phyloP scores from a whole-genome alignment of 1,139 yeast species.

The Blastobotrys petasosporus region DNA sequence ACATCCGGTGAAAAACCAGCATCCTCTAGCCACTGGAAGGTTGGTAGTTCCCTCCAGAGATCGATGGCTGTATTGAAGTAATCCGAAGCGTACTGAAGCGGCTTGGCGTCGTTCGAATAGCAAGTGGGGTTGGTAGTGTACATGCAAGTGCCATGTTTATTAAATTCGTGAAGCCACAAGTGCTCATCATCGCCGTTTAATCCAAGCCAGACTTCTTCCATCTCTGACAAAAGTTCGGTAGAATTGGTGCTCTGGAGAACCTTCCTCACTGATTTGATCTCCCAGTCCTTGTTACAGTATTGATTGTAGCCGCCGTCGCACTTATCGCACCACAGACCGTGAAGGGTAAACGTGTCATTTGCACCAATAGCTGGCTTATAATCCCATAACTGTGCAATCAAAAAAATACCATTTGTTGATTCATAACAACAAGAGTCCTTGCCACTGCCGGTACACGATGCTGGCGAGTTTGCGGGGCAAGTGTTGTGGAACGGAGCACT shows the following conservation, averaged over 20 bases:
- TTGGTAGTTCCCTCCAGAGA: constrained; percentile 60
- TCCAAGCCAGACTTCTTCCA: constrained; percentile 71
- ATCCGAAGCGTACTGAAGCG: constrained; percentile 66
- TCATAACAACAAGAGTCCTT: constrained; percentile 73
- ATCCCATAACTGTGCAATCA: constrained; percentile 95
- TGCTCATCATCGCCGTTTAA: constrained; percentile 66
- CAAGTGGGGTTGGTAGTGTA: constrained; percentile 71
- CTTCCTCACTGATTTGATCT: constrained; percentile 48
- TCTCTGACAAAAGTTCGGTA: constrained; percentile 46
- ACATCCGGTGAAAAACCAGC: constrained; percentile 68
- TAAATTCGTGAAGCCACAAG: constrained; percentile 90
- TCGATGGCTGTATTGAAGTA: constrained; percentile 63
- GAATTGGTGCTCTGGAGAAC: constrained; percentile 45
- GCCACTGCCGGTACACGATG: constrained; percentile 45
- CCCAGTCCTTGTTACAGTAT: constrained; percentile 64
- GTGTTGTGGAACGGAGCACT: constrained; percentile 15
- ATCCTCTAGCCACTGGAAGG: constrained; percentile 57
- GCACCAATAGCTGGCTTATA: constrained; percentile 80
- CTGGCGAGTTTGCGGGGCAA: constrained; percentile 65
- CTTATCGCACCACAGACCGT: constrained; percentile 82
- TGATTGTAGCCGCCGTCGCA: constrained; percentile 71
- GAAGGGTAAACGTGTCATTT: constrained; percentile 70
- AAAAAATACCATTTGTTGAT: constrained; percentile 75
- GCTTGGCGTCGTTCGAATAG: constrained; percentile 40
- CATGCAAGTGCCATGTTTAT: constrained; percentile 93